Evolutionary conservation across 2,329 filamentous ascomycete genomes (phyloP), one percentile per base, ranked within the genome.

Genomic region (Pseudocercospora fijiensis): DNA sequence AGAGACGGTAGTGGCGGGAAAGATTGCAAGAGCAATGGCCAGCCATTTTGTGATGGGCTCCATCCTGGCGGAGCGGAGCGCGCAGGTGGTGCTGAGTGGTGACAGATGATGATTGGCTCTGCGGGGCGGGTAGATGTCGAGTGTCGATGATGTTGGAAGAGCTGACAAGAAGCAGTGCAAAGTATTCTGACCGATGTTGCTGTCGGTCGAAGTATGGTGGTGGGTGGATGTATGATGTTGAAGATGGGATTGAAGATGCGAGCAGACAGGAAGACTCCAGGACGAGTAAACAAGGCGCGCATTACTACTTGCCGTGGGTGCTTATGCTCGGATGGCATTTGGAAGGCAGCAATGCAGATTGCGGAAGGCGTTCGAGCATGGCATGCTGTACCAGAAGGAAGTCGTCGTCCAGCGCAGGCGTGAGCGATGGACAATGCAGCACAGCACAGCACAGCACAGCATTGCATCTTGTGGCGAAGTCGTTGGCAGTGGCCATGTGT

Each of bases 61-160:
- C 53, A 56, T 56, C 16, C n/a, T 24, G 53, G 28, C 26, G 26
- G 53, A 56, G n/a, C 26, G 26, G 53, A 56, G n/a, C 16, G 33
- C n/a, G 3, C n/a, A 20, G 28, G 53, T 26, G 53, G 3, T 56
- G 10, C 27, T 56, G 27, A 56, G n/a, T 18, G 52, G 52, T 20
- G 26, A 24, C 27, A 26, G 52, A 37, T 24, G 24, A 28, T 47
- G 43, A 22, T 49, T 49, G 37, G 37, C 45, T n/a, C 45, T 49
- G 11, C 20, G 24, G 24, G 24, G 24, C 20, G 4, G 26, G 22
- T 27, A n/a, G n/a, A 56, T 56, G 27, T 33, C 16, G 53, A 56
- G 28, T 56, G 53, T 28, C 24, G 49, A 53, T 53, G 53, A 18
- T 20, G 53, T 56, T 37, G n/a, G 28, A 41, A 20, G 16, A 18